These are phyloP conservation scores for Amauroascus niger DNA, from an alignment of 2,329 filamentous ascomycete genomes.

Conservation along the genomic window DNA sequence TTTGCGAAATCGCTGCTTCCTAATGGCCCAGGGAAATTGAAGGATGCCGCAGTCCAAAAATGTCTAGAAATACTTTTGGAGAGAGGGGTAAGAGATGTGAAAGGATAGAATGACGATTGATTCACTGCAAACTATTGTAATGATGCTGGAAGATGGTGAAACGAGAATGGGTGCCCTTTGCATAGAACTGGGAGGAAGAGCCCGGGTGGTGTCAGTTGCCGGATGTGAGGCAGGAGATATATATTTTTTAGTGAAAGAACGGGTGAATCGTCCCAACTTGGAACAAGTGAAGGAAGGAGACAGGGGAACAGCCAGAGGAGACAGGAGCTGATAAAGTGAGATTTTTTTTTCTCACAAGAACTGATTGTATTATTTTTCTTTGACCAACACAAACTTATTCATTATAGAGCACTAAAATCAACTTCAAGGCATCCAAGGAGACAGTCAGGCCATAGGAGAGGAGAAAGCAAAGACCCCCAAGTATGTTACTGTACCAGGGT, in stretches of 20 bases:
- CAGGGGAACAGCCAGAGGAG: not conserved
- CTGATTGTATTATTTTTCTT: not conserved
- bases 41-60: not conserved
- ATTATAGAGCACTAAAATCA: not conserved
- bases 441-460: not conserved
- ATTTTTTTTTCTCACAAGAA: not conserved
- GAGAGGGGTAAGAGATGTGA: not conserved
- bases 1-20: not conserved
- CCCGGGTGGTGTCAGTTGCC: not conserved
- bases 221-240: not conserved
- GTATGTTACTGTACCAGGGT: not conserved
- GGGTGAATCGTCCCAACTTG: not conserved
- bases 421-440: not conserved
- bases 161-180: not conserved
- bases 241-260: not conserved
- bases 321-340: not conserved
- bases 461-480: not conserved
- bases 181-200: constrained; percentile 1
- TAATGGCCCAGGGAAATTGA: not conserved
- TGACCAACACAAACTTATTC: not conserved
- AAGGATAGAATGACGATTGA: not conserved
- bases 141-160: not conserved
- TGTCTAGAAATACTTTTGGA: constrained; percentile 6
- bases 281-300: not conserved
- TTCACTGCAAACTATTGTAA: not conserved